These are phyloP conservation scores for Scheffersomyces cryptocercus DNA, from an alignment of 1,139 yeast genomes.

Conservation along the genomic window DNA sequence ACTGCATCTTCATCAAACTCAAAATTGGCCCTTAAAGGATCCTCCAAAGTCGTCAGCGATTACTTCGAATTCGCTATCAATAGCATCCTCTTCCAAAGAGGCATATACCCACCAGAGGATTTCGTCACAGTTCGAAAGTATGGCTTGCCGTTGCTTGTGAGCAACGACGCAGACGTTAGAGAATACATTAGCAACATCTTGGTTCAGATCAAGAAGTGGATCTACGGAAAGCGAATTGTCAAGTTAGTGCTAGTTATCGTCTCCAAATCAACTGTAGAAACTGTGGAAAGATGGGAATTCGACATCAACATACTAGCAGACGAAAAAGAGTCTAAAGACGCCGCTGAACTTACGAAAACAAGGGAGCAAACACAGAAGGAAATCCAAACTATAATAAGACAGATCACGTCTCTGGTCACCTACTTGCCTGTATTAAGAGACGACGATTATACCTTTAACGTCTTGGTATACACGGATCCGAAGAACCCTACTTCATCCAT, in stretches of 20 bases:
- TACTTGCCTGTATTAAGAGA: slow-evolving; percentile 75
- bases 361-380: slow-evolving; percentile 64
- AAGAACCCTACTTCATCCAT: slow-evolving; percentile 52
- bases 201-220: slow-evolving; percentile 81
- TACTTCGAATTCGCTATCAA: slow-evolving; percentile 82
- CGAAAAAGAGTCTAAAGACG: slow-evolving; percentile 1
- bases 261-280: slow-evolving; percentile 64
- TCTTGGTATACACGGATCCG: slow-evolving; percentile 80
- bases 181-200: slow-evolving; percentile 67
- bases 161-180: slow-evolving; percentile 76
- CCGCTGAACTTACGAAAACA: slow-evolving; percentile 26
- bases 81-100: slow-evolving; percentile 83
- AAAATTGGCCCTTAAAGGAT: slow-evolving; percentile 70
- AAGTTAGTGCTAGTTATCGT: slow-evolving; percentile 73
- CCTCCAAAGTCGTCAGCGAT: slow-evolving; percentile 76
- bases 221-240: slow-evolving; percentile 67
- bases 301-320: slow-evolving; percentile 48
- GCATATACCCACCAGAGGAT: slow-evolving; percentile 88
- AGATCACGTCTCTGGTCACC: slow-evolving; percentile 85
- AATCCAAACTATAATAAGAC: slow-evolving; percentile 83
- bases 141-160: slow-evolving; percentile 72
- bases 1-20: slow-evolving; percentile 18
- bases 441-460: slow-evolving; percentile 78
- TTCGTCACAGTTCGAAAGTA: slow-evolving; percentile 79
- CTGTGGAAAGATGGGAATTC: slow-evolving; percentile 87